phyloP scores from a whole-genome alignment of 768 basidiomycete genomes.

The Auricularia sp. region DNA sequence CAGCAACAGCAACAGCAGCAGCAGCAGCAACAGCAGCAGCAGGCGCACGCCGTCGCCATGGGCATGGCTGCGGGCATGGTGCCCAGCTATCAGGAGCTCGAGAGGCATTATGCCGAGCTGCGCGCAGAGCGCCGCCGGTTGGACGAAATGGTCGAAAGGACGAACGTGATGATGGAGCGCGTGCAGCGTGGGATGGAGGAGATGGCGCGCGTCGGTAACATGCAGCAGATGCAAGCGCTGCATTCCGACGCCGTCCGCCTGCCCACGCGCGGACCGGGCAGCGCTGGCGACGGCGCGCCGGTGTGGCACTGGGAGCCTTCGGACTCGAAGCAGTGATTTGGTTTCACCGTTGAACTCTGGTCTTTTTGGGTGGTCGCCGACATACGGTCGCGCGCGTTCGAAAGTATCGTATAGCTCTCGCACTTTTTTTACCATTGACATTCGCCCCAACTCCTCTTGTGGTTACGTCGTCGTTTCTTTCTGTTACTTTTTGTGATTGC shows the following conservation, averaged over 20 bases:
- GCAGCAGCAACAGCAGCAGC: neutral
- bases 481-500: no score
- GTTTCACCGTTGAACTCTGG: neutral
- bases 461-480: neutral
- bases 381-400: neutral
- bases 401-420: neutral
- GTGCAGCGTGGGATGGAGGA: slow-evolving; percentile 70
- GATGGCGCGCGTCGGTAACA: slow-evolving; percentile 25
- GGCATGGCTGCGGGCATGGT: slow-evolving; percentile 10
- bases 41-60: neutral
- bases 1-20: neutral
- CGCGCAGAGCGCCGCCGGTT: slow-evolving; percentile 50
- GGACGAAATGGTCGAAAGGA: slow-evolving; percentile 67
- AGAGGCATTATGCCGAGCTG: slow-evolving; percentile 60
- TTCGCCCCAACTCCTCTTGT: neutral
- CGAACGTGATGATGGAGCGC: slow-evolving; percentile 60
- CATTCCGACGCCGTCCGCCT: neutral
- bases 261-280: neutral
- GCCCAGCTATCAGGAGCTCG: slow-evolving; percentile 51
- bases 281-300: neutral
- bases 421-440: neutral
- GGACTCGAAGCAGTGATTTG: neutral
- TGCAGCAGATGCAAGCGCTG: neutral
- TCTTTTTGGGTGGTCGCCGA: neutral
- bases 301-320: neutral